phyloP scores from a whole-genome alignment of 306 rosid species.

The Prunus campanulata region DNA sequence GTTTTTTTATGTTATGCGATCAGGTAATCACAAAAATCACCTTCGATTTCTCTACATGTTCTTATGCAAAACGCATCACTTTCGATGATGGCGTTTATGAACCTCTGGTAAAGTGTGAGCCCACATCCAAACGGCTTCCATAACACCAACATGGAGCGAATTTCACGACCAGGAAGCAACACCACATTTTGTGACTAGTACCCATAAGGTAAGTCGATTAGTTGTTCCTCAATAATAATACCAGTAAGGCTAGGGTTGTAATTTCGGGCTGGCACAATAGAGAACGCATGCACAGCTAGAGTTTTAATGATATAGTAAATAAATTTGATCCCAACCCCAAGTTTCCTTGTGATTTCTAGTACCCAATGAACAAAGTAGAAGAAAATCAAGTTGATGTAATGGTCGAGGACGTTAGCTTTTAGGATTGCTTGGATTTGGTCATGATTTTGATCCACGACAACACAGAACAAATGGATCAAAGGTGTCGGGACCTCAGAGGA shows the following conservation, averaged over 20 bases:
- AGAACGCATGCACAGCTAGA: no score
- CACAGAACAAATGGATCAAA: neutral
- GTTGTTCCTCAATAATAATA: no score
- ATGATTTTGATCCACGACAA: neutral
- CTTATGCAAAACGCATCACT: conserved; percentile 34
- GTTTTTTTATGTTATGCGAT: conserved; percentile 5
- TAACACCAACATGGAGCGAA: conserved; percentile 14
- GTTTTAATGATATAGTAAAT: no score
- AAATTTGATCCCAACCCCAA: no score
- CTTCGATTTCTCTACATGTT: neutral
- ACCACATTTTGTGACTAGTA: neutral
- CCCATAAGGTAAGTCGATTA: no score
- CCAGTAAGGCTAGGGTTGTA: no score
- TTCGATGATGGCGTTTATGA: neutral
- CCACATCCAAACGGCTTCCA: conserved; percentile 36
- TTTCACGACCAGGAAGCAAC: conserved; percentile 28
- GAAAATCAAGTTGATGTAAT: neutral
- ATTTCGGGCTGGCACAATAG: fast-evolving
- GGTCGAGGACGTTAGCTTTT: neutral
- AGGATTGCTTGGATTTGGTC: neutral
- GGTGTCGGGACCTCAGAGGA: neutral
- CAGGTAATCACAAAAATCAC: conserved; percentile 28
- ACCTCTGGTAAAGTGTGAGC: conserved; percentile 32
- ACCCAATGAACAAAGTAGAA: no score
- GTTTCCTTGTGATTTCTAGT: no score